Evolutionary conservation across 2,329 filamentous ascomycete genomes (phyloP), one percentile per base, ranked within the genome.

Genomic region (Mariannaea sp.): DNA sequence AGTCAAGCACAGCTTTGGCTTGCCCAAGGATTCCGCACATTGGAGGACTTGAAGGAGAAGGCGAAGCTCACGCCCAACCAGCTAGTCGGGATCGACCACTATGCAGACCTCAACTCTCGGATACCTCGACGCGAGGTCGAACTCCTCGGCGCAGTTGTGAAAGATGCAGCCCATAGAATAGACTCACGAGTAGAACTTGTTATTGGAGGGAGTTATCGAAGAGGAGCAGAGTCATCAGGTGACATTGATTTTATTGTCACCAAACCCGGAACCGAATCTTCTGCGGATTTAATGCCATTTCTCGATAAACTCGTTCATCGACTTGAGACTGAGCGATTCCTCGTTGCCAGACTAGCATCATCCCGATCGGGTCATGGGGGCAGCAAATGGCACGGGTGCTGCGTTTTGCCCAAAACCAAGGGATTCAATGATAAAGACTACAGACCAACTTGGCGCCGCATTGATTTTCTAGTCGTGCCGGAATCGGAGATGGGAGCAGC

Each of bases 191-290:
- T 92, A 50, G 78, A 91, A 68, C 74, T 90, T 52, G 88, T 91
- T 41, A 81, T 96, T 41, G 86, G 88, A 39, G 93, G 93, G 1
- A 95, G 90, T 53, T 97, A 95, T 68, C 84, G 93, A 19, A 84
- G 93, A 24, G 92, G 93, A 14, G 83, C 89, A 4, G 71, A 80
- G 24, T 81, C 81, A 45, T 94, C 86, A 6, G 85, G 90, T 3
- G 93, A 97, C 67, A 88, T 97, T 51, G 93, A 97, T 69, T 78
- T 93, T 33, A 83, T 97, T 55, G 81, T 97, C 57, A 95, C 90
- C 1, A 88, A 87, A 65, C 75, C 80, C 0, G 77, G 78, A 1
- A 87, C 86, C 0, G 65, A 59, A 0, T 74, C 76, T 1, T 71
- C 81, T 5, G 71, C 75, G 0, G 78, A 88, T 3, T 78, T 96